phyloP scores from a whole-genome alignment of 1,284 basidiomycete species.

The Marasmius tenuissimus region DNA sequence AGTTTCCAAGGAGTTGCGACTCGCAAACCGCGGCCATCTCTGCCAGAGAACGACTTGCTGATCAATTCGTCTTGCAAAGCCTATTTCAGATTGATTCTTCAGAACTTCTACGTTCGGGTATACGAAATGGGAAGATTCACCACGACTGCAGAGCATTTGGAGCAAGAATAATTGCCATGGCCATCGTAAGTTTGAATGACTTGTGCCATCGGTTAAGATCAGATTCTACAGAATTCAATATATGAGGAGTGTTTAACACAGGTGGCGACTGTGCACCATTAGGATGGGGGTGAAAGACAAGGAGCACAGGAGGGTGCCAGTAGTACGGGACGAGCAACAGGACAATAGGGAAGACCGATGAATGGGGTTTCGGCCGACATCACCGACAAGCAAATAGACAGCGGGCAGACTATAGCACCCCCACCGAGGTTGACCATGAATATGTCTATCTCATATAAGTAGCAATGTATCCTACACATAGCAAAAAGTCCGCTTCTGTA shows the following conservation, averaged over 20 bases:
- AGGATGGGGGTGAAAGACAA: too few species aligned
- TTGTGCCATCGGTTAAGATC: constrained; percentile 34
- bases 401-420: too few species aligned
- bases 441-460: not conserved
- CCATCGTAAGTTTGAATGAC: constrained; percentile 57
- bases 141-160: constrained; percentile 64
- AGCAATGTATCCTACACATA: not conserved
- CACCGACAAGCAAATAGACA: too few species aligned
- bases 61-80: constrained; percentile 85
- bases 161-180: constrained; percentile 63
- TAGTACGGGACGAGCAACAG: too few species aligned
- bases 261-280: too few species aligned
- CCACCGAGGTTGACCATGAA: too few species aligned
- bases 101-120: not conserved
- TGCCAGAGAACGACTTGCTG: constrained; percentile 82
- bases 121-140: constrained; percentile 36
- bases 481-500: not conserved
- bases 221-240: not conserved
- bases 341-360: too few species aligned
- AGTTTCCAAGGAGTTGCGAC: constrained; percentile 28
- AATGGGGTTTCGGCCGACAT: too few species aligned
- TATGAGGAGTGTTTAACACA: too few species aligned
- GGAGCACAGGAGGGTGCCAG: too few species aligned
- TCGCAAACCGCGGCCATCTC: constrained; percentile 82
- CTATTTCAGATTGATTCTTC: constrained; percentile 31